A percentile compares a stretch with the other conserved stretches of the same genome.
These are phyloP conservation scores for Pulveroboletus ravenelii DNA, from an alignment of 768 basidiomycete species.

Conservation along the genomic window DNA sequence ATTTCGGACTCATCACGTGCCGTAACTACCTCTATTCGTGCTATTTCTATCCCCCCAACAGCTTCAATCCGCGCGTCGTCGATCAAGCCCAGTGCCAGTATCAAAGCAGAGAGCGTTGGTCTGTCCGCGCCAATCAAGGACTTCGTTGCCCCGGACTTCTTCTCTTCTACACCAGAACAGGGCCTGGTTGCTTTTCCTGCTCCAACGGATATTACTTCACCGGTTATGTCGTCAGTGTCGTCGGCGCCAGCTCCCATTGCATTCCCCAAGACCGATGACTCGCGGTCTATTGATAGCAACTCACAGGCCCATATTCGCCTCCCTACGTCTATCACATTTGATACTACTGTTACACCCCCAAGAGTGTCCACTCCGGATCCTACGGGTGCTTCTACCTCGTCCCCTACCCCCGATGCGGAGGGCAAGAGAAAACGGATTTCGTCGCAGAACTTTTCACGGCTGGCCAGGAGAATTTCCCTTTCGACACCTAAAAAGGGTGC, in stretches of 20 bases:
- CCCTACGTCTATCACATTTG: slow-evolving; percentile 56
- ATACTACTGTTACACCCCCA: slow-evolving; percentile 49
- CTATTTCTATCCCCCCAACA: slow-evolving; percentile 13
- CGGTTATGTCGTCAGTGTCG: slow-evolving; percentile 35
- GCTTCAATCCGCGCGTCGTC: slow-evolving; percentile 19
- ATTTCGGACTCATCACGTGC: slow-evolving; percentile 15
- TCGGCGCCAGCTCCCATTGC: slow-evolving; percentile 31
- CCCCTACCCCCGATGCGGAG: slow-evolving; percentile 66
- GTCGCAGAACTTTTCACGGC: slow-evolving; percentile 80
- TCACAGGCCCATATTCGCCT: slow-evolving; percentile 25
- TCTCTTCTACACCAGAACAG: slow-evolving; percentile 28
- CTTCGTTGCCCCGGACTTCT: slow-evolving; percentile 22
- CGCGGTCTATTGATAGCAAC: slow-evolving; percentile 27
- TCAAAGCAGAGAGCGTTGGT: slow-evolving; percentile 20
- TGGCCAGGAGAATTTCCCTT: slow-evolving; percentile 72
- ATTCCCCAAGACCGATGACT: slow-evolving; percentile 40
- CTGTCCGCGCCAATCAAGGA: slow-evolving; percentile 29
- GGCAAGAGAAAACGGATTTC: slow-evolving; percentile 77
- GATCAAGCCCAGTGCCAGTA: slow-evolving; percentile 20
- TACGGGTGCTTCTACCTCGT: slow-evolving; percentile 48
- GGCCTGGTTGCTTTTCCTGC: slow-evolving; percentile 8
- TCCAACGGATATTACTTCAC: slow-evolving; percentile 11
- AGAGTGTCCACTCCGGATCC: slow-evolving; percentile 72
- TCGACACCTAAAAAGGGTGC: slow-evolving; percentile 52
- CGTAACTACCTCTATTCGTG: slow-evolving; percentile 14